A percentile compares a stretch with the other conserved stretches of the same genome.
phyloP scores from a whole-genome alignment of 495 filamentous ascomycete genomes.

The Aspergillus heteromorphus region DNA sequence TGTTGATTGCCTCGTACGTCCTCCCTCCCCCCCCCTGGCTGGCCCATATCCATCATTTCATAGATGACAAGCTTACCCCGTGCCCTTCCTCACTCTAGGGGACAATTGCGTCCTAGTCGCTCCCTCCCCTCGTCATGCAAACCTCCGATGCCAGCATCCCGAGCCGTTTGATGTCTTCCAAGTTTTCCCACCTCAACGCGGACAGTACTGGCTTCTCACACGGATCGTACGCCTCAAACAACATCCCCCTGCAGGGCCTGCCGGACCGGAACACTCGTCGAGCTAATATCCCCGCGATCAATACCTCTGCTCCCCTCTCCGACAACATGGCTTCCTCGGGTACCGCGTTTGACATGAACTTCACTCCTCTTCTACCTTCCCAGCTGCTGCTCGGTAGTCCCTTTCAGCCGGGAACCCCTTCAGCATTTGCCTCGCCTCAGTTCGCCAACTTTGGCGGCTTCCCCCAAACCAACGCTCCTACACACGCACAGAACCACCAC shows the following conservation, averaged over 20 bases:
- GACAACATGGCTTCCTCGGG: slow-evolving; percentile 82
- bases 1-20: slow-evolving; percentile 12
- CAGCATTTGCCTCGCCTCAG: slow-evolving; percentile 82
- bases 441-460: slow-evolving; percentile 80
- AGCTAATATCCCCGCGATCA: slow-evolving; percentile 87
- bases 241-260: slow-evolving; percentile 60
- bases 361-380: slow-evolving; percentile 90
- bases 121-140: slow-evolving; percentile 70
- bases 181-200: slow-evolving; percentile 62
- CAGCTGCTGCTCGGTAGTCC: slow-evolving; percentile 92
- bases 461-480: slow-evolving; percentile 59
- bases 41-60: slow-evolving; percentile 13
- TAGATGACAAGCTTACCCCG: slow-evolving; percentile 52
- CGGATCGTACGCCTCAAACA: slow-evolving; percentile 80
- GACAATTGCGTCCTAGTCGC: slow-evolving; percentile 63
- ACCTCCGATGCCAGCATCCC: slow-evolving; percentile 60
- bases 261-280: slow-evolving; percentile 77
- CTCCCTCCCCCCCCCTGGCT: slow-evolving; percentile 6
- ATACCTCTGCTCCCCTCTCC: slow-evolving; percentile 60
- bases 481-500: slow-evolving; percentile 52
- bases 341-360: slow-evolving; percentile 94
- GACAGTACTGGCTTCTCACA: slow-evolving; percentile 84
- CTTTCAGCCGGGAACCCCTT: slow-evolving; percentile 91
- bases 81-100: slow-evolving; percentile 58
- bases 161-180: slow-evolving; percentile 53